Evolutionary conservation across 352 stramenopile species (phyloP).

Genomic region (Phytophthora pinifolia): DNA sequence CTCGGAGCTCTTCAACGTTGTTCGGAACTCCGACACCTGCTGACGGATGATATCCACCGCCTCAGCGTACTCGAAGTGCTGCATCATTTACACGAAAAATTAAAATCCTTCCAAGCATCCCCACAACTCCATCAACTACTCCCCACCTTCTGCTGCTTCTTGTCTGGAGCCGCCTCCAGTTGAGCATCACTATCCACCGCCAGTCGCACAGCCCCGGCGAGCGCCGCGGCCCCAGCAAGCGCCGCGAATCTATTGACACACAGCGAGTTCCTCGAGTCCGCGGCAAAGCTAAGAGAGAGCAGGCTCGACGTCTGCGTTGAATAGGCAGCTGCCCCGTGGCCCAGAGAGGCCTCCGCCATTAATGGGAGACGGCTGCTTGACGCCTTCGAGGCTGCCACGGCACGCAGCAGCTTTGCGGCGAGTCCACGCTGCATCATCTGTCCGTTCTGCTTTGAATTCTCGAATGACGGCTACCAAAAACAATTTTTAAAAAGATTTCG

Average conservation of each 20-base stretch:
- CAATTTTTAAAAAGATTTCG: too few relatives aligned
- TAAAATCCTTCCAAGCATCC: background rate
- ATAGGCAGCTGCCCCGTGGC: background rate
- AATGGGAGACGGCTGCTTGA: slow-evolving; percentile 2
- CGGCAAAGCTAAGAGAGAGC: slow-evolving; percentile 5
- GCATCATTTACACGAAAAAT: slow-evolving; percentile 8
- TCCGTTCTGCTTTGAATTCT: too few relatives aligned
- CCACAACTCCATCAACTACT: background rate
- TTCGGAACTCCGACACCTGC: slow-evolving; percentile 76
- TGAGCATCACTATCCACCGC: slow-evolving; percentile 8
- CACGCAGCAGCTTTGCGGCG: slow-evolving; percentile 18
- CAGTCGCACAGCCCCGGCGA: slow-evolving; percentile 13
- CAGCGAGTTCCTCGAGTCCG: slow-evolving; percentile 10
- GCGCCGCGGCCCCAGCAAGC: slow-evolving; percentile 22
- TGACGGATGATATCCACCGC: slow-evolving; percentile 69
- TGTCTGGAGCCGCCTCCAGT: slow-evolving; percentile 22
- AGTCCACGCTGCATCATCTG: slow-evolving; percentile 20
- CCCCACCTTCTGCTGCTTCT: slow-evolving; percentile 37
- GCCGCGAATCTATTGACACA: slow-evolving; percentile 9
- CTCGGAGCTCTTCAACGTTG: slow-evolving; percentile 70
- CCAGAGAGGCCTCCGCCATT: background rate
- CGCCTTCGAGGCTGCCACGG: slow-evolving; percentile 4
- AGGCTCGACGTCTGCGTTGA: slow-evolving; percentile 3
- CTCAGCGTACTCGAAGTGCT: slow-evolving; percentile 68
- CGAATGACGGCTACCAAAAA: too few relatives aligned